Evolutionary conservation across 345 rosid species (phyloP).

Genomic region (Dovyalis caffra): DNA sequence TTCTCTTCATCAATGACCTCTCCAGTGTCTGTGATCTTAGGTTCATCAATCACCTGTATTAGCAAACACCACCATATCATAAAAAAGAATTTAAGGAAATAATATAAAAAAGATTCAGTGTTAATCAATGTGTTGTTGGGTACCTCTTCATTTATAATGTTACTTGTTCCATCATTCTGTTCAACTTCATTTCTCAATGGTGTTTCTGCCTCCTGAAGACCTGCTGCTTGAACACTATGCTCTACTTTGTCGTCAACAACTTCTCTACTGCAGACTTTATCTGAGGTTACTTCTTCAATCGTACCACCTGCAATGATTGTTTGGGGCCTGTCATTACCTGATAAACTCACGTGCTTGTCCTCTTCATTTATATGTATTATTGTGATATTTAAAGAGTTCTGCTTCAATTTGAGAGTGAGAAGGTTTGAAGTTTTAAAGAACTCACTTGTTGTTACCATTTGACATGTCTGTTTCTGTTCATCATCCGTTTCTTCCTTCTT

Average conservation of each 20-base stretch:
- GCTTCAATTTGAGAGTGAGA: not conserved
- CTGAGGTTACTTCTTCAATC: not conserved
- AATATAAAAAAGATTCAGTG: not conserved
- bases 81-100: not conserved
- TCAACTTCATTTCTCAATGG: constrained; percentile 13
- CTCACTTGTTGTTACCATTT: constrained; percentile 23
- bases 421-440: not conserved
- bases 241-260: not conserved
- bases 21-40: constrained; percentile 1
- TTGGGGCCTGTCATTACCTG: not conserved
- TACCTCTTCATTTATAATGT: constrained; percentile 21
- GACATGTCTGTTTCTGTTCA: not conserved
- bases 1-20: constrained; percentile 4
- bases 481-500: constrained; percentile 13
- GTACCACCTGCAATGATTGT: constrained; percentile 12
- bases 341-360: not conserved
- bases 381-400: too few species aligned
- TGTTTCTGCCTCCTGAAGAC: constrained; percentile 2
- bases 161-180: not conserved
- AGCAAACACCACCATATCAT: not conserved
- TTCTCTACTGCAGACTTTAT: not conserved
- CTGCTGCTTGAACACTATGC: constrained; percentile 4
- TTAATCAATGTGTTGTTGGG: not conserved
- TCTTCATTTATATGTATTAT: too few species aligned
- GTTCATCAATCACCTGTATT: constrained; percentile 13